phyloP scores from a whole-genome alignment of 305 asterid genomes.

The Rubia tinctorum region DNA sequence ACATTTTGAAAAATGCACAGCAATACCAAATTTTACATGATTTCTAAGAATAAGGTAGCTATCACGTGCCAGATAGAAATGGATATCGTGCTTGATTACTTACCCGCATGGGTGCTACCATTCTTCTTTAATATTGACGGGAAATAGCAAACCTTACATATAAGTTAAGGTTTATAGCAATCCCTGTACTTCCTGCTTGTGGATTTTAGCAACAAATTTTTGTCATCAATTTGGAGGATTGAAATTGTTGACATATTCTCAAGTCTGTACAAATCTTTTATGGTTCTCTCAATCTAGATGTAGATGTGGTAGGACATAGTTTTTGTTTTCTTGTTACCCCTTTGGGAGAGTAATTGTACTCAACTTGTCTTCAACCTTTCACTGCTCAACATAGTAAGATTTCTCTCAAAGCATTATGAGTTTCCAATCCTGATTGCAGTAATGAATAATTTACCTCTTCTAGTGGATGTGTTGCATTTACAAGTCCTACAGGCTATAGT shows the following conservation, averaged over 20 bases:
- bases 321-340: not conserved
- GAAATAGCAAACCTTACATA: not conserved
- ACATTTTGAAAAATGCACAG: not conserved
- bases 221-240: not conserved
- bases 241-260: not conserved
- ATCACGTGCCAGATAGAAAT: not conserved
- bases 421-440: not conserved
- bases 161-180: not conserved
- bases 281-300: not conserved
- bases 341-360: not conserved
- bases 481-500: not conserved
- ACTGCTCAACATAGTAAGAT: not conserved
- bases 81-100: not conserved
- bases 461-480: not conserved
- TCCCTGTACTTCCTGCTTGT: not conserved
- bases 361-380: conserved; percentile 1
- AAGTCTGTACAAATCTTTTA: not conserved
- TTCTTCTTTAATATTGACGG: not conserved
- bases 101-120: not conserved
- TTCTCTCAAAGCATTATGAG: not conserved
- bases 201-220: not conserved
- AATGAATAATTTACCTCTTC: not conserved
- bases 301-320: not conserved
- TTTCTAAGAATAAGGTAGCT: not conserved
- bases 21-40: not conserved